Base-by-base conservation (phyloP, 495 filamentous ascomycete genomes). In the Pyrenula massariospora region DNA sequence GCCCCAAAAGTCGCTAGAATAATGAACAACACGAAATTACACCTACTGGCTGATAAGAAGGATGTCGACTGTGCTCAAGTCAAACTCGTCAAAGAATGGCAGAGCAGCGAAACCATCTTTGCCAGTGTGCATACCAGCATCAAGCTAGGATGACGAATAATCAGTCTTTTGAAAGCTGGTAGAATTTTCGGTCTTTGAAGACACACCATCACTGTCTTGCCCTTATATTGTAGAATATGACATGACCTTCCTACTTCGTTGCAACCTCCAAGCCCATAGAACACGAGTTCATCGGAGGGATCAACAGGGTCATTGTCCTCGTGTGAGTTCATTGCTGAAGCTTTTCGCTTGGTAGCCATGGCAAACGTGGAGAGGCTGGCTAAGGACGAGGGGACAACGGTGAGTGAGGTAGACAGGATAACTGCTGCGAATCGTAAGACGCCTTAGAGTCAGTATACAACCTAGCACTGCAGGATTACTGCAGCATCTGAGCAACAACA, bases 171-270 rank as follows among this genome's bases (percentile, higher is more conserved):
- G n/a, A n/a, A n/a, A n/a, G n/a, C n/a, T n/a, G n/a, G n/a, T n/a
- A n/a, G n/a, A n/a, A 52, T 24, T 20, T 24, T 24, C 8, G 8
- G 20, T 36, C 12, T 55, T 54, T 24, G 48, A 24, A n/a, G 52
- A 72, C 84, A 57, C 73, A 92, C 89, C 93, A 98, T 98, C 57
- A 98, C 88, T 3, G 93, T 97, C 66, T 98, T 98, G 20, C 93
- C 93, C 66, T 97, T 98, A 79, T 98, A 98, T 65, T 96, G 89
- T 24, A 98, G 82, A 57, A 98, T 95, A 68, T 98, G 93, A 71
- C 93, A 97, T 57, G 93, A 96, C 56, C 93, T 80, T 54, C 93
- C 93, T 56, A 98, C 93, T 70, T 98, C 93, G 67, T 96, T 97
- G 42, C 93, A 92, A 57, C 93, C 93, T 54, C 93, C 93, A 36